Evolutionary conservation across 1,284 basidiomycete species (phyloP), one percentile per base, ranked within the genome.

Genomic region (Trichosporon faecale): DNA sequence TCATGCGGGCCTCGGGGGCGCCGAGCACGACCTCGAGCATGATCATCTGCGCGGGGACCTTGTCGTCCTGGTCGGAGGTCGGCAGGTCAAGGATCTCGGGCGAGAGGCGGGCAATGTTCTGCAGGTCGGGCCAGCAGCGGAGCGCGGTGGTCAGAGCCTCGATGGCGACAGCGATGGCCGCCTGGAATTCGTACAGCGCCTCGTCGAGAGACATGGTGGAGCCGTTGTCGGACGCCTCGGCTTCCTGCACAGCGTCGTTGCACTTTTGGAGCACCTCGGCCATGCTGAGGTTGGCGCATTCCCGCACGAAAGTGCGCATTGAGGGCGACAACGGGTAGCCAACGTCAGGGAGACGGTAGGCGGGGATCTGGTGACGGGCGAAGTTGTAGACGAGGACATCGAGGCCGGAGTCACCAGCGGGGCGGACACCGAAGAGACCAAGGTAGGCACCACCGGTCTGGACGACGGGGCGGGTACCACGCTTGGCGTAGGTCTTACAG

Each of bases 331-430:
- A 76, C 18, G 82, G 82, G 71, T 77, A 80, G 29, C 77, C 71
- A 25, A 86, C 85, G 68, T 86, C 85, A 0, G 86, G 85, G 11
- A 86, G 80, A 29, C 86, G 83, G 76, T 85, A 86, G 2, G 85
- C 85, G 2, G 86, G 86, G 71, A 86, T 85, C 76, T 86, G 85
- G 72, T 86, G 86, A 27, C 85, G 82, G 33, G 86, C 85, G 78
- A 86, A 86, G 76, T 85, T 84, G 81, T 86, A 86, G 14, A 86
- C 85, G 3, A 86, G 77, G 21, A 85, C 84, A 68, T 86, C 85
- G 61, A 85, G 77, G 9, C 80, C 81, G 16, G 72, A 65, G 64
- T 75, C 76, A n/a, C 78, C 80, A 7, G 82, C 82, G 0, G 85
- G 84, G 27, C 85, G 79, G 7, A 85, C 84, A 69, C 85, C 86